Evolutionary conservation across 2,329 filamentous ascomycete species (phyloP).

Genomic region (Fusarium albidum): DNA sequence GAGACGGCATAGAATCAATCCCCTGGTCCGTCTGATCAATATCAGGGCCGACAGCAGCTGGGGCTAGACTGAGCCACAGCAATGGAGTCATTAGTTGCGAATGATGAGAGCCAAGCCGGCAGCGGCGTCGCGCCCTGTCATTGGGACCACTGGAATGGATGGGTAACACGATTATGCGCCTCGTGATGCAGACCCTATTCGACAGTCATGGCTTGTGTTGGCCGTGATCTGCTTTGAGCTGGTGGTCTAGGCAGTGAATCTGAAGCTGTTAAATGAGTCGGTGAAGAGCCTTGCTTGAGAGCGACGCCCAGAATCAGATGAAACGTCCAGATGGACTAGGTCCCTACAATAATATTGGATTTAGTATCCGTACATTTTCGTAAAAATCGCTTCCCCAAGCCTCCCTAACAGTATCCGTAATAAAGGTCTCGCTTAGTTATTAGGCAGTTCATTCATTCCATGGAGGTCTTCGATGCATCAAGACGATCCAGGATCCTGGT

Average conservation of each 20-base stretch:
- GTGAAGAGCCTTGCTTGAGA: background rate
- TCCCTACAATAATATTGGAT: too few species aligned
- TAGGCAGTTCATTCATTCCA: constrained; percentile 9
- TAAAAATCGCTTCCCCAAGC: constrained; percentile 5
- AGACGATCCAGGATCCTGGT: constrained; percentile 7
- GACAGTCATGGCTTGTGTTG: constrained; percentile 6
- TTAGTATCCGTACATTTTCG: constrained; percentile 1
- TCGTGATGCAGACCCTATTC: constrained; percentile 10
- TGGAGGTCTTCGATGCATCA: constrained; percentile 8
- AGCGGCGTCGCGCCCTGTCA: constrained; percentile 32
- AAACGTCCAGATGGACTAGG: background rate
- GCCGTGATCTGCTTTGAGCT: constrained; percentile 1
- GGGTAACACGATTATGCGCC: constrained; percentile 4
- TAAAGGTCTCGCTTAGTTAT: constrained; percentile 19
- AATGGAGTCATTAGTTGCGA: constrained; percentile 17
- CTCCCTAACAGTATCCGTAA: background rate
- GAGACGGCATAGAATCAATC: background rate
- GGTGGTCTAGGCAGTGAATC: background rate
- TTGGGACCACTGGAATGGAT: constrained; percentile 32
- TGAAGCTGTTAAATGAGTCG: background rate
- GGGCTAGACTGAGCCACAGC: constrained; percentile 22
- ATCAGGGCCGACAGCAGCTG: constrained; percentile 10
- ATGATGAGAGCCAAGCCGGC: constrained; percentile 35
- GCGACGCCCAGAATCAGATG: background rate
- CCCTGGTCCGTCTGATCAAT: constrained; percentile 16